phyloP scores from a whole-genome alignment of 345 rosid genomes.

The Corchorus olitorius region DNA sequence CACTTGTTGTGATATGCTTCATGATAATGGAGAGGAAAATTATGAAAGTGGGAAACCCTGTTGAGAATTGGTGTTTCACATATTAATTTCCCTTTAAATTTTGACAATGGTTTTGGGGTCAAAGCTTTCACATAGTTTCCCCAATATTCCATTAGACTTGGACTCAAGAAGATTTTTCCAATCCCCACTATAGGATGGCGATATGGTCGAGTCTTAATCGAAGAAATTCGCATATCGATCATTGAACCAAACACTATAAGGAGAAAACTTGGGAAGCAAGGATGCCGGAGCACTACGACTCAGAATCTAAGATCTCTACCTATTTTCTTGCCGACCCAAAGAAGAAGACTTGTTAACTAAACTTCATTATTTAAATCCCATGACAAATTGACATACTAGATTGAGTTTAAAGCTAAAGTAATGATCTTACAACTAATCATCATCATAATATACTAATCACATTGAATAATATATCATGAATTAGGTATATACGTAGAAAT shows the following conservation, averaged over 20 bases:
- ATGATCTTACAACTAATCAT: not conserved
- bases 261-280: no score
- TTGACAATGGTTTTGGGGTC: not conserved
- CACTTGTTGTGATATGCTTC: not conserved
- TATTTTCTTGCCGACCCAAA: no score
- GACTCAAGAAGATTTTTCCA: not conserved
- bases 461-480: not conserved
- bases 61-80: not conserved
- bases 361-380: no score
- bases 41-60: not conserved
- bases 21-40: not conserved
- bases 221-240: not conserved
- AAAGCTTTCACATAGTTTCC: not conserved
- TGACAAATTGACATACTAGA: no score
- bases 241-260: not conserved
- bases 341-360: no score
- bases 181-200: no score
- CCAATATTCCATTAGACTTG: not conserved
- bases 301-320: no score
- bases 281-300: no score
- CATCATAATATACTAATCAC: not conserved
- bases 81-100: not conserved
- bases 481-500: not conserved
- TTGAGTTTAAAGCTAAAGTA: no score
- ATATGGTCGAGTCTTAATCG: no score